Conservation (phyloP, 331 rosid genomes). For the Ulmus americana region DNA sequence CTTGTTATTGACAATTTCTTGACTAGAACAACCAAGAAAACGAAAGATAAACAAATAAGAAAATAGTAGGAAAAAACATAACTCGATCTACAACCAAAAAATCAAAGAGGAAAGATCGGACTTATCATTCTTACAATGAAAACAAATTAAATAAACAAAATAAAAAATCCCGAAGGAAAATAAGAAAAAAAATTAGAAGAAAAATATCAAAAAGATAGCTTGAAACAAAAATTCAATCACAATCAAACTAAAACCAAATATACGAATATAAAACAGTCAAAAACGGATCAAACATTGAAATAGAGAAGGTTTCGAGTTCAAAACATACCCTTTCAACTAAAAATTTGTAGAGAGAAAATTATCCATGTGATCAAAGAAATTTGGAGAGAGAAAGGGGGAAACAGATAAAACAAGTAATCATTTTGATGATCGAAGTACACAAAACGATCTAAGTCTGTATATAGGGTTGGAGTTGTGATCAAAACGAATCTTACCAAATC, state of each 20-base stretch:
- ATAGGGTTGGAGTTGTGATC: constrained; percentile 7
- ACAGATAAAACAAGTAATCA: not conserved
- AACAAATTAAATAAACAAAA: not conserved
- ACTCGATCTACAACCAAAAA: constrained; percentile 17
- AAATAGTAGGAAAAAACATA: not conserved
- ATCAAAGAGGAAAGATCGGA: constrained; percentile 2
- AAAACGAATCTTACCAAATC: constrained; percentile 28
- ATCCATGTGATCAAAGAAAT: constrained; percentile 17
- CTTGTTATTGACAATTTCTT: not conserved
- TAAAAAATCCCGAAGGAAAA: not conserved
- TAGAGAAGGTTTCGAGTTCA: constrained; percentile 1
- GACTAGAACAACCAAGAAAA: not conserved
- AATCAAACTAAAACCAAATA: constrained; percentile 13
- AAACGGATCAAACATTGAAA: constrained; percentile 16
- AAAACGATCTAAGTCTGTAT: constrained; percentile 1
- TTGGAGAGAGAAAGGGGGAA: not conserved
- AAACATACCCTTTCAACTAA: constrained; percentile 1
- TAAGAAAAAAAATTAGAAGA: not conserved
- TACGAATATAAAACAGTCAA: not conserved
- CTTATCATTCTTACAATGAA: too few relatives aligned
- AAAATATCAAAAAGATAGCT: not conserved
- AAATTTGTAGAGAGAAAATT: not conserved
- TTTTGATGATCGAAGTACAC: constrained; percentile 14
- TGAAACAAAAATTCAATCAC: constrained; percentile 16
- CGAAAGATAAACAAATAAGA: not conserved